A percentile compares a stretch with the other conserved stretches of the same genome.
phyloP scores from a whole-genome alignment of 768 basidiomycete genomes.

The Bullera alba region DNA sequence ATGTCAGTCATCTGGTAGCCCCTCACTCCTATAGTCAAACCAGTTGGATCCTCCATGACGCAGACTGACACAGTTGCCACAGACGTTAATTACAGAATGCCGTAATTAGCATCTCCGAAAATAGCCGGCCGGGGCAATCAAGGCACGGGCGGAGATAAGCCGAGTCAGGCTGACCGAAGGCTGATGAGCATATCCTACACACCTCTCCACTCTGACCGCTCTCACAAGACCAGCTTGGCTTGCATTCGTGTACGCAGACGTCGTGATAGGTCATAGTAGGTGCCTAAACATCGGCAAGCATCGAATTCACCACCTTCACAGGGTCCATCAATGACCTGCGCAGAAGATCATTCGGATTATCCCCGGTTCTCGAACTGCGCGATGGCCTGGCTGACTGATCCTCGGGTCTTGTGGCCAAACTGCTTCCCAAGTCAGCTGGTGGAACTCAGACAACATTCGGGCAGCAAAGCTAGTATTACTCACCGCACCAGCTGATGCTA shows the following conservation, averaged over 20 bases:
- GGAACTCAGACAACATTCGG: not conserved
- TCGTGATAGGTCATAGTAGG: not conserved
- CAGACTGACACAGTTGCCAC: not conserved
- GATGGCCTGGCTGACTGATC: conserved; percentile 21
- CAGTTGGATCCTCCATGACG: not conserved
- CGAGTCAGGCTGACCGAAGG: not conserved
- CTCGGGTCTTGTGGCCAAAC: conserved; percentile 16
- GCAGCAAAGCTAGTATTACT: not conserved
- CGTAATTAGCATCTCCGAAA: not conserved
- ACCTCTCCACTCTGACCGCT: not conserved
- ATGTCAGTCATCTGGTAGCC: not conserved
- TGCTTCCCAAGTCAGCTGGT: not conserved
- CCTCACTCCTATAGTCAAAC: not conserved
- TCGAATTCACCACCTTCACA: not conserved
- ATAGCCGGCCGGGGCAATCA: not conserved
- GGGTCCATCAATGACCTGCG: not conserved
- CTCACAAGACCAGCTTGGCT: not conserved
- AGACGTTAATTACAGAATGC: not conserved
- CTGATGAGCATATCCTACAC: not conserved
- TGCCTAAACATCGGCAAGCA: not conserved
- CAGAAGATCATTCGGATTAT: not conserved
- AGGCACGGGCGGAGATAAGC: not conserved
- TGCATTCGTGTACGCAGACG: not conserved
- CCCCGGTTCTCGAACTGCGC: conserved; percentile 21
- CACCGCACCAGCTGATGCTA: conserved; percentile 7